A percentile compares a stretch with the other conserved stretches of the same genome.
phyloP scores from a whole-genome alignment of 371 early-diverging fungal genomes.

The Lichtheimia corymbifera region DNA sequence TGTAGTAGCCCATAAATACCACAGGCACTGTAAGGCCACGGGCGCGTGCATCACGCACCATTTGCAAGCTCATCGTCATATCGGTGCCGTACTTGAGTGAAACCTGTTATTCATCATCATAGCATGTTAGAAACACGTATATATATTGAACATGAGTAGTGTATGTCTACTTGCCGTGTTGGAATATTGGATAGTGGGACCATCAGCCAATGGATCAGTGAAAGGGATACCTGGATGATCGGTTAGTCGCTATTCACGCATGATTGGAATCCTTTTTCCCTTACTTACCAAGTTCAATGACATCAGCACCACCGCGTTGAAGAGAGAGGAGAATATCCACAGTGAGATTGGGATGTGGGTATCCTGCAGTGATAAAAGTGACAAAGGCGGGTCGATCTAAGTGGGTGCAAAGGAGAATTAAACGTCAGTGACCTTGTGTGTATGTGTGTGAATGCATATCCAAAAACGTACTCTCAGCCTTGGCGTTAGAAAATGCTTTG shows the following conservation, averaged over 20 bases:
- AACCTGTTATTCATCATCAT: conserved; percentile 34
- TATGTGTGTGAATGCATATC: background rate
- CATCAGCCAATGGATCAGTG: conserved; percentile 97
- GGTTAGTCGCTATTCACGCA: background rate
- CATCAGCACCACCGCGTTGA: conserved; percentile 92
- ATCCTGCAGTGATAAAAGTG: conserved; percentile 92
- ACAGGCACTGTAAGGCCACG: conserved; percentile 89
- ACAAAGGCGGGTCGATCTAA: conserved; percentile 89
- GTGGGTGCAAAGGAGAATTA: background rate
- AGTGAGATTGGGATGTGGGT: conserved; percentile 75
- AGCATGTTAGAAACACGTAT: too few species aligned
- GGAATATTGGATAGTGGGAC: conserved; percentile 94
- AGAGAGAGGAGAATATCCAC: conserved; percentile 83
- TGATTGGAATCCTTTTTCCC: background rate
- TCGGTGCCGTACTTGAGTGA: conserved; percentile 81
- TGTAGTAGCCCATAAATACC: conserved; percentile 98
- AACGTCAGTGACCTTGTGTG: background rate
- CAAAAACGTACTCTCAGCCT: conserved; percentile 40
- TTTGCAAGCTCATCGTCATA: conserved; percentile 76
- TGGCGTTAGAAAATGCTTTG: conserved; percentile 41
- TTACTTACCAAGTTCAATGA: conserved; percentile 90
- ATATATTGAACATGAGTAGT: background rate
- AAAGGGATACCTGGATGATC: conserved; percentile 87
- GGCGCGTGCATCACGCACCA: conserved; percentile 80
- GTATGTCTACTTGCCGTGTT: conserved; percentile 65